These are phyloP conservation scores for Hemisphaericaspora xylanilytica DNA, from an alignment of 1,139 yeast genomes.

Conservation along the genomic window DNA sequence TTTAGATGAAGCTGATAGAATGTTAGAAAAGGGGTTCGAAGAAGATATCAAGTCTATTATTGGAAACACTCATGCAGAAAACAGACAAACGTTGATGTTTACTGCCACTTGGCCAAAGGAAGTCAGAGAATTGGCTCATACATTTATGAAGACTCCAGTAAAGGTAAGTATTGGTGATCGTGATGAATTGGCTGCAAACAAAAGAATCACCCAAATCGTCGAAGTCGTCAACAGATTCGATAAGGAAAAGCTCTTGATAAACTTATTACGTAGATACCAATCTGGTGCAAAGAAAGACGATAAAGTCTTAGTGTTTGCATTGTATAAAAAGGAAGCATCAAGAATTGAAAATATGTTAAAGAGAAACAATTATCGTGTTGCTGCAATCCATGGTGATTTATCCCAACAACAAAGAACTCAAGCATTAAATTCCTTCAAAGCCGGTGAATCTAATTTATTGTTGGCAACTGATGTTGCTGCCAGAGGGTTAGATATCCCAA, in stretches of 20 bases:
- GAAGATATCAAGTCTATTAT: conserved; percentile 89
- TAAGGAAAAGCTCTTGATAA: conserved; percentile 75
- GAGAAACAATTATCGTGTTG: conserved; percentile 73
- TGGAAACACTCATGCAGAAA: conserved; percentile 42
- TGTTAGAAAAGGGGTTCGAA: conserved; percentile 95
- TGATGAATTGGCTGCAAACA: conserved; percentile 91
- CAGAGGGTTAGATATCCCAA: conserved; percentile 96
- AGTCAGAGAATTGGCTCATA: conserved; percentile 85
- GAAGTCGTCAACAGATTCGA: conserved; percentile 85
- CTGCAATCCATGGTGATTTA: conserved; percentile 96
- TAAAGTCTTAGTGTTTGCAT: conserved; percentile 85
- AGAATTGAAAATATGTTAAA: conserved; percentile 77
- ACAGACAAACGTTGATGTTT: conserved; percentile 83
- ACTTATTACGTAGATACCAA: conserved; percentile 72
- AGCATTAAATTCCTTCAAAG: conserved; percentile 82
- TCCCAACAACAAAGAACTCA: conserved; percentile 88
- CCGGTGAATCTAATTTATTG: conserved; percentile 71
- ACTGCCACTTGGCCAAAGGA: conserved; percentile 91
- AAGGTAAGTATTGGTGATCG: conserved; percentile 92
- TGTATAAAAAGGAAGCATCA: conserved; percentile 94
- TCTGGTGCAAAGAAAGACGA: conserved; percentile 64
- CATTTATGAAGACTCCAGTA: conserved; percentile 82
- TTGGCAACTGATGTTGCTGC: conserved; percentile 99
- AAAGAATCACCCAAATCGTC: conserved; percentile 87
- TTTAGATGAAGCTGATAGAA: conserved; percentile 96